Evolutionary conservation across 2,329 filamentous ascomycete species (phyloP), one percentile per base, ranked within the genome.

Genomic region (Zymoseptoria crescenta): DNA sequence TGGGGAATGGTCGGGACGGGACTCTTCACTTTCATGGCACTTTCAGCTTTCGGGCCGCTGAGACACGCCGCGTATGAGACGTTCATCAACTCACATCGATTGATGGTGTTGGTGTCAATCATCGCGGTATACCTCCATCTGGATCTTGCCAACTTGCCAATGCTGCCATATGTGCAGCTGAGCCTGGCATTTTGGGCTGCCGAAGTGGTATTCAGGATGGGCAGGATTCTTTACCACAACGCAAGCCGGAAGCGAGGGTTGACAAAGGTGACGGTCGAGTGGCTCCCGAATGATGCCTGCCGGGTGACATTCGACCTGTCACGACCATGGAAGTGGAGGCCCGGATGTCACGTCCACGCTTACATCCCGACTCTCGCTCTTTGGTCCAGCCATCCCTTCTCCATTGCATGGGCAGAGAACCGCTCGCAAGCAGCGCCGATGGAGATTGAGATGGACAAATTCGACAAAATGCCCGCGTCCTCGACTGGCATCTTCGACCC

Each of bases 11-110:
- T 86, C 27, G 86, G 81, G 52, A 75, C 74, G 16, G 72, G 83
- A 54, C 80, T 83, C 45, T 82, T 96, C 70, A 67, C 83, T 49
- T 71, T 88, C 51, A 79, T 97, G 52, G 70, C 88, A 56, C 69
- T 96, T 55, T 78, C 87, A 28, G 87, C 91, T 8, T 77, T 88
- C 56, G 93, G 91, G 2, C 87, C 91, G 0, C 71, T 99, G 55
- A 87, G 94, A 62, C 93, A 96, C 74, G 91, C 92, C 48, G 96
- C 96, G 73, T 99, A 99, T 77, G 94, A 99, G 77, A 95, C 91
- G 0, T 99, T 99, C 77, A 82, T 97, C 67, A 90, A 89, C 71
- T 75, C 87, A 29, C 94, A 97, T 76, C 91, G 96, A 66, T 73
- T 89, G 45, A 77, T 96, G 55, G 91, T 87, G 48, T 74, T 87